Conservation (phyloP, 768 basidiomycete genomes). For the Trametopsis cervina region DNA sequence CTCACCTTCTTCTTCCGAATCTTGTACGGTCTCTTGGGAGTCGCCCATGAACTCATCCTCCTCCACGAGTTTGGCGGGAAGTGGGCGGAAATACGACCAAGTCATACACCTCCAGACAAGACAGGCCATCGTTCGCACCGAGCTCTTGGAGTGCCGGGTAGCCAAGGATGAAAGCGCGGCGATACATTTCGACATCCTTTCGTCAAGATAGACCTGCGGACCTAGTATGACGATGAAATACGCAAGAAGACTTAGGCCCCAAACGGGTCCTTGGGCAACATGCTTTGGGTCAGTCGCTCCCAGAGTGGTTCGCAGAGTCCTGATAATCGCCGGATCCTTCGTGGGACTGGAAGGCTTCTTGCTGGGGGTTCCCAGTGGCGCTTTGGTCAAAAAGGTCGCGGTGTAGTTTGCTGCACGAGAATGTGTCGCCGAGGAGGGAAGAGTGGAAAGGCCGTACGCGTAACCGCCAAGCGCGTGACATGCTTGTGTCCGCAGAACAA, state of each 20-base stretch:
- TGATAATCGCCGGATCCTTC: slow-evolving; percentile 47
- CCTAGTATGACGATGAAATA: slow-evolving; percentile 62
- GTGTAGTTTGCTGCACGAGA: slow-evolving; percentile 45
- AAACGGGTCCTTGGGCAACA: slow-evolving; percentile 70
- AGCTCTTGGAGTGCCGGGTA: slow-evolving; percentile 55
- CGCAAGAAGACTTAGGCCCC: slow-evolving; percentile 65
- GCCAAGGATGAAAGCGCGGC: slow-evolving; percentile 46
- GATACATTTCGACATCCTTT: slow-evolving; percentile 38
- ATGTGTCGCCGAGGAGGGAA: slow-evolving; percentile 44
- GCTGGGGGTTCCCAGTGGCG: slow-evolving; percentile 23
- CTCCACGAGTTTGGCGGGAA: slow-evolving; percentile 20
- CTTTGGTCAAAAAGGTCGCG: slow-evolving; percentile 39
- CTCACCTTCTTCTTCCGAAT: slow-evolving; percentile 17
- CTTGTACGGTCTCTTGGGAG: slow-evolving; percentile 23
- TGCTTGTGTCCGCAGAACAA: slow-evolving; percentile 62
- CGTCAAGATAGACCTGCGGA: slow-evolving; percentile 40
- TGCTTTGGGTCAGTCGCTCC: slow-evolving; percentile 45
- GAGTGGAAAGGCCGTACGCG: slow-evolving; percentile 42
- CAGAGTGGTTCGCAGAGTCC: slow-evolving; percentile 62
- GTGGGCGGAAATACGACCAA: slow-evolving; percentile 63
- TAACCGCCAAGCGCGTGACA: slow-evolving; percentile 72
- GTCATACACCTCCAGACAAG: slow-evolving; percentile 58
- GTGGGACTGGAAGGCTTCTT: slow-evolving; percentile 27
- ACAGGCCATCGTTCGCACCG: slow-evolving; percentile 54
- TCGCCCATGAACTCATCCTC: slow-evolving; percentile 13